A percentile compares a stretch with the other conserved stretches of the same genome.
Evolutionary conservation across 2,329 filamentous ascomycete genomes (phyloP).

Genomic region (Clonostachys byssicola): DNA sequence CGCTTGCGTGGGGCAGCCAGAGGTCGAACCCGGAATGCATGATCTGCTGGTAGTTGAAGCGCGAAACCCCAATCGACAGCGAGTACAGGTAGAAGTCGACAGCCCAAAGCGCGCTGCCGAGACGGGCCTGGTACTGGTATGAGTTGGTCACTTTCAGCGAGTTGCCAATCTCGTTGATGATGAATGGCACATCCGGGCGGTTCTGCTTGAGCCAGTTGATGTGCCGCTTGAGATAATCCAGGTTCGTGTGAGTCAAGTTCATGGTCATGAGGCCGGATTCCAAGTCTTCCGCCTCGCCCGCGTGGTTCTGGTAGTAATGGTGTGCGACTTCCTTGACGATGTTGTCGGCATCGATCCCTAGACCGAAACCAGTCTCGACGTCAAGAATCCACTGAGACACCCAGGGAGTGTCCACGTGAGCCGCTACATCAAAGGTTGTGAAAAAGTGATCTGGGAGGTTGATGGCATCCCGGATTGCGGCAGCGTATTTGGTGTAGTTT

Average conservation of each 20-base stretch:
- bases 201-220: constrained; percentile 23
- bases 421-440: constrained; percentile 25
- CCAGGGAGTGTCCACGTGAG: constrained; percentile 8
- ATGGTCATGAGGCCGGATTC: constrained; percentile 18
- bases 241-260: constrained; percentile 5
- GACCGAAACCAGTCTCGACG: not conserved
- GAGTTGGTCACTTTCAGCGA: constrained; percentile 20
- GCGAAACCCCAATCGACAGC: constrained; percentile 22
- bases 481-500: constrained; percentile 25
- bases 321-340: constrained; percentile 27
- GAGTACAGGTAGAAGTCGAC: constrained; percentile 28
- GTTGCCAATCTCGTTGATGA: constrained; percentile 28
- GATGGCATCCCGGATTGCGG: constrained; percentile 17
- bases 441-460: constrained; percentile 21
- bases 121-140: constrained; percentile 23
- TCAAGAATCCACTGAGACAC: constrained; percentile 1
- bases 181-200: constrained; percentile 20
- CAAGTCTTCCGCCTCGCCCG: constrained; percentile 18
- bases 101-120: constrained; percentile 28
- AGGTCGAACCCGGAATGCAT: constrained; percentile 23
- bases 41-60: constrained; percentile 30
- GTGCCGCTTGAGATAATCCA: constrained; percentile 19
- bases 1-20: constrained; percentile 20
- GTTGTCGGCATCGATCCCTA: constrained; percentile 21
- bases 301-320: constrained; percentile 28